Percentiles rank a stretch among this genome's conserved stretches.
phyloP scores from a whole-genome alignment of 2,329 filamentous ascomycete species.

The Diaporthe eres region DNA sequence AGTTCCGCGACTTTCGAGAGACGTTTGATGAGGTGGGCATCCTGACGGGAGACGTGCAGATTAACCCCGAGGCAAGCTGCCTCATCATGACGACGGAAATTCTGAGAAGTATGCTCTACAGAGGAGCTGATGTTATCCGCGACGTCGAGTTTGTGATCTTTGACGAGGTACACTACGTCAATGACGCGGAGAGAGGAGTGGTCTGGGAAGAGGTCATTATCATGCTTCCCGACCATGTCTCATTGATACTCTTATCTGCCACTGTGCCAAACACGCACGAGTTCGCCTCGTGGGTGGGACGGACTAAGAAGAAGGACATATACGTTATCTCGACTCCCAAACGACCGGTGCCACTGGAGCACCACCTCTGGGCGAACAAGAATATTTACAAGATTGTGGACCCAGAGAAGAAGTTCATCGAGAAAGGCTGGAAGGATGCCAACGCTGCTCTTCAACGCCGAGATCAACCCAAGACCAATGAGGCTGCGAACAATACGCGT shows the following conservation, averaged over 20 bases:
- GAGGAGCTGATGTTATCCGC: slow-evolving; percentile 93
- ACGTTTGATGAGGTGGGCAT: slow-evolving; percentile 97
- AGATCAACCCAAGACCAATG: slow-evolving; percentile 77
- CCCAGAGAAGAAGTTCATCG: slow-evolving; percentile 90
- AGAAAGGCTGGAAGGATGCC: slow-evolving; percentile 95
- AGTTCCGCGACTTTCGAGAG: slow-evolving; percentile 93
- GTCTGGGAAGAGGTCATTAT: slow-evolving; percentile 99
- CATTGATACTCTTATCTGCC: slow-evolving; percentile 92
- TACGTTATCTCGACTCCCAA: slow-evolving; percentile 99
- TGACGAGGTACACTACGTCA: slow-evolving; percentile 99
- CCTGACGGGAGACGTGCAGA: slow-evolving; percentile 96
- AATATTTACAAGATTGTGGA: slow-evolving; percentile 95
- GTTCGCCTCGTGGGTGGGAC: slow-evolving; percentile 97
- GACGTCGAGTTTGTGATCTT: slow-evolving; percentile 99
- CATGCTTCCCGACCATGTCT: slow-evolving; percentile 98
- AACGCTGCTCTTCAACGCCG: slow-evolving; percentile 85
- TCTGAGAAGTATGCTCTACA: slow-evolving; percentile 96
- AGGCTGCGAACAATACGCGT: slow-evolving; percentile 55
- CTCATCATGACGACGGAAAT: slow-evolving; percentile 99
- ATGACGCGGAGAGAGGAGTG: slow-evolving; percentile 94
- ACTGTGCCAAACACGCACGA: slow-evolving; percentile 98
- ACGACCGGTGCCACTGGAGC: slow-evolving; percentile 92
- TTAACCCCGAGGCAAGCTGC: slow-evolving; percentile 96
- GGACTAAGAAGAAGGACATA: slow-evolving; percentile 98
- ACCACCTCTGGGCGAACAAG: slow-evolving; percentile 96